phyloP scores from a whole-genome alignment of 1,284 basidiomycete genomes.

The Austroboletus niveus region DNA sequence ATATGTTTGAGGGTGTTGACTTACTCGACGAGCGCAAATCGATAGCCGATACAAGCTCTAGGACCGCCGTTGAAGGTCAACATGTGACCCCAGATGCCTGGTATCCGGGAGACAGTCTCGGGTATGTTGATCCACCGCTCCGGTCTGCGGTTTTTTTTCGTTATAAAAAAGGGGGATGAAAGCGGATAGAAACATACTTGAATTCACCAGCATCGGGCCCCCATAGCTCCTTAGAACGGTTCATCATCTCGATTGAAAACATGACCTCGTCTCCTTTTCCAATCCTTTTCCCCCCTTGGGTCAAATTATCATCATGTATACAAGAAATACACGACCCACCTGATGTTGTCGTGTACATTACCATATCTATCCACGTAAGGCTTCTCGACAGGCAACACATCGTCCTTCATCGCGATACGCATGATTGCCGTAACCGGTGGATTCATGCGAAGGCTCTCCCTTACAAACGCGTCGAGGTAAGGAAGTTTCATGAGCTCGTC shows the following conservation, averaged over 20 bases:
- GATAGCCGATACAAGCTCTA: not conserved
- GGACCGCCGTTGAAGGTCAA: slow-evolving; percentile 46
- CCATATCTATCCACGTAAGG: slow-evolving; percentile 45
- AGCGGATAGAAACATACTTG: slow-evolving; percentile 6
- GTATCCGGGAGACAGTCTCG: slow-evolving; percentile 44
- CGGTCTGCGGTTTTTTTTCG: slow-evolving; percentile 36
- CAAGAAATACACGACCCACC: slow-evolving; percentile 4
- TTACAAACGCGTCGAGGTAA: slow-evolving; percentile 62
- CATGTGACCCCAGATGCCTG: slow-evolving; percentile 39
- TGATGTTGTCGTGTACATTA: slow-evolving; percentile 26
- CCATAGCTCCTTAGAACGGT: slow-evolving; percentile 43
- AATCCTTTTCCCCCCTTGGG: slow-evolving; percentile 25
- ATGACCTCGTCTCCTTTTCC: slow-evolving; percentile 35
- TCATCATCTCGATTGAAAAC: slow-evolving; percentile 39
- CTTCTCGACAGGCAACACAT: slow-evolving; percentile 54
- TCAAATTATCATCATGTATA: not conserved
- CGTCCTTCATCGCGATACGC: slow-evolving; percentile 53
- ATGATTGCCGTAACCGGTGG: slow-evolving; percentile 56
- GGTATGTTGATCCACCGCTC: slow-evolving; percentile 58
- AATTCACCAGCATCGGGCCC: slow-evolving; percentile 43
- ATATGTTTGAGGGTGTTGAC: no score
- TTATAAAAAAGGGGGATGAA: not conserved
- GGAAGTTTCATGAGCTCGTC: slow-evolving; percentile 56
- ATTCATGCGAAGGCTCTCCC: slow-evolving; percentile 66
- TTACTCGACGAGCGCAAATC: not conserved